phyloP scores from a whole-genome alignment of 208 protist genomes.

The Zelonia costaricensis region DNA sequence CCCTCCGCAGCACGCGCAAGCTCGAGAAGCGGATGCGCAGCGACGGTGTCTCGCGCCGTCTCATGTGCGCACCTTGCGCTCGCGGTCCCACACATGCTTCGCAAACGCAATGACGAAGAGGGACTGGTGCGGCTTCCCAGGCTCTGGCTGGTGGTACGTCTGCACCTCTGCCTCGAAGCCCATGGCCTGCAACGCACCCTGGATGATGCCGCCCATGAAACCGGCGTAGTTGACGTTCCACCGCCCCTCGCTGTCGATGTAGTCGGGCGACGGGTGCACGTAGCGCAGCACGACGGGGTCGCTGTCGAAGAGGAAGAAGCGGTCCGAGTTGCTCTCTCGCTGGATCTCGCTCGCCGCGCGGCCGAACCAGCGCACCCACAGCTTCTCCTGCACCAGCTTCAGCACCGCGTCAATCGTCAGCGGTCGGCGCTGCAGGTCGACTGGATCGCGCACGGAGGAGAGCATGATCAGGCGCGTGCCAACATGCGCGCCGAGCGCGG shows the following conservation, averaged over 20 bases:
- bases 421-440: conserved; percentile 56
- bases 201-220: conserved; percentile 84
- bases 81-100: conserved; percentile 79
- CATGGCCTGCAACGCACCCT: conserved; percentile 73
- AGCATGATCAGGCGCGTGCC: conserved; percentile 69
- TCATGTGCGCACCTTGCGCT: conserved; percentile 49
- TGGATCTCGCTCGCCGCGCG: conserved; percentile 76
- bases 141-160: conserved; percentile 83
- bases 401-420: conserved; percentile 63
- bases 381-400: conserved; percentile 69
- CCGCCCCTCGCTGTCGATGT: conserved; percentile 65
- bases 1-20: too few species aligned
- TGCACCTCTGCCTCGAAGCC: conserved; percentile 79
- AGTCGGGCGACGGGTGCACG: conserved; percentile 76
- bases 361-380: conserved; percentile 86
- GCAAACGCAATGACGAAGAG: conserved; percentile 84
- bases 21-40: neutral
- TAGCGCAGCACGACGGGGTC: conserved; percentile 73
- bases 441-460: conserved; percentile 56
- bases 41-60: too few species aligned
- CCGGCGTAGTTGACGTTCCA: conserved; percentile 88
- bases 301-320: conserved; percentile 83
- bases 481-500: conserved; percentile 67
- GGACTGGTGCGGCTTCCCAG: conserved; percentile 68
- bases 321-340: conserved; percentile 74